These are phyloP conservation scores for Aethionema arabicum DNA, from an alignment of 345 rosid genomes.

Conservation along the genomic window DNA sequence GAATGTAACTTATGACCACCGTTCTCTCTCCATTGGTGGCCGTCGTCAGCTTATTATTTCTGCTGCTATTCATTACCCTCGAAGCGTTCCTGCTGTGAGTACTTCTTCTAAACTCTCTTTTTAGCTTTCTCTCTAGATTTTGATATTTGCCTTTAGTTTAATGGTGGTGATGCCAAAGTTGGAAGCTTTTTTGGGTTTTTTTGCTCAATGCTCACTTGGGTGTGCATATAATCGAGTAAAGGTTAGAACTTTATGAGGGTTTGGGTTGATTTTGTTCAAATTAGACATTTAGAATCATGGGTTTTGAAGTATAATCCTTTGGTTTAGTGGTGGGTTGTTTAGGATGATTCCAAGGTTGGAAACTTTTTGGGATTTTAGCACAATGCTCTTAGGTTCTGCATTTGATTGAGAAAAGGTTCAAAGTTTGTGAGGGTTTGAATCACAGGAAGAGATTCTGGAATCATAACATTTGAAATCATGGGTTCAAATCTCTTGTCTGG, in stretches of 20 bases:
- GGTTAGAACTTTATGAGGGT: conserved; percentile 18
- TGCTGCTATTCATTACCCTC: conserved; percentile 74
- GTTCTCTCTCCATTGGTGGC: conserved; percentile 59
- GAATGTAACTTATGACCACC: conserved; percentile 58
- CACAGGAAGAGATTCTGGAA: background rate
- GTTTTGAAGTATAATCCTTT: too few species aligned
- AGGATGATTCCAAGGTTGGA: conserved; percentile 15
- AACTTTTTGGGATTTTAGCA: conserved; percentile 8
- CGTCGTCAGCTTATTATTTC: conserved; percentile 67
- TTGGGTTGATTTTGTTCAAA: background rate
- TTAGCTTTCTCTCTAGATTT: background rate
- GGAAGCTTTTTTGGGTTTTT: conserved; percentile 11
- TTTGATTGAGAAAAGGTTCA: conserved; percentile 19
- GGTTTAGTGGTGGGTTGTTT: background rate
- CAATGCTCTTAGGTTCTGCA: background rate
- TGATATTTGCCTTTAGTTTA: background rate
- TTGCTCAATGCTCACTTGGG: background rate
- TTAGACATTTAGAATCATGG: too few species aligned
- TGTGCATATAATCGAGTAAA: conserved; percentile 12
- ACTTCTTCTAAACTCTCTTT: background rate
- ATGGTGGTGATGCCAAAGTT: conserved; percentile 17
- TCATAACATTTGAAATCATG: conserved; percentile 4
- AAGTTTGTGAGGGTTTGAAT: conserved; percentile 11
- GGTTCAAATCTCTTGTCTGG: background rate
- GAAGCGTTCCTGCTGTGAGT: conserved; percentile 69